Percentiles rank a stretch among this genome's conserved stretches.
These are phyloP conservation scores for Trapa bicornis DNA, from an alignment of 345 rosid species.

Conservation along the genomic window DNA sequence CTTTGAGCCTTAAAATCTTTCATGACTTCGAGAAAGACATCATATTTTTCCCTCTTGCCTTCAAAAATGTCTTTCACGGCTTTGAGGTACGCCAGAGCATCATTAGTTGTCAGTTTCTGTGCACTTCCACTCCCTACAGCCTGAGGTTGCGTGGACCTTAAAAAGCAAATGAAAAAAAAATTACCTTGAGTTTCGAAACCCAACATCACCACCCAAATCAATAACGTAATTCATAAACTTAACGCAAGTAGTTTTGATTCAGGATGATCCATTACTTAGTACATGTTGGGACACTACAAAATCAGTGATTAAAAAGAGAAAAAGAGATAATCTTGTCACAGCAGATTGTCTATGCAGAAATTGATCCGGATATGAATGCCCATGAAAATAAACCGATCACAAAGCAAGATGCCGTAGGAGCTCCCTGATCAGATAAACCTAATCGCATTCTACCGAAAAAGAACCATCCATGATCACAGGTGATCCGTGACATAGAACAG, in stretches of 20 bases:
- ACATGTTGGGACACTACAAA: no score
- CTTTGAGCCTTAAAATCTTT: slow-evolving; percentile 96
- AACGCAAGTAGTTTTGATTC: neutral
- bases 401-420: neutral
- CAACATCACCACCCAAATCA: neutral
- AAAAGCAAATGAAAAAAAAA: slow-evolving; percentile 7
- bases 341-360: neutral
- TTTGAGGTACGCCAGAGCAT: slow-evolving; percentile 86
- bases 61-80: slow-evolving; percentile 84
- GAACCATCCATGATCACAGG: neutral
- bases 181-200: neutral
- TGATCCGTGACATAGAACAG: slow-evolving; percentile 5
- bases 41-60: slow-evolving; percentile 77
- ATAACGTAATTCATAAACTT: neutral
- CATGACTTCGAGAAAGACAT: slow-evolving; percentile 93
- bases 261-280: neutral
- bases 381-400: neutral
- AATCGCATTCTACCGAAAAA: slow-evolving; percentile 13
- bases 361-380: neutral
- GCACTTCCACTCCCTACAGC: slow-evolving; percentile 39
- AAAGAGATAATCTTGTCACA: neutral
- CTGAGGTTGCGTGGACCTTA: slow-evolving; percentile 62
- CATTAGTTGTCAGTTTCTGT: slow-evolving; percentile 81
- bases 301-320: neutral
- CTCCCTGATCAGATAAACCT: slow-evolving; percentile 6